Percentiles rank a stretch among this genome's conserved stretches.
Evolutionary conservation across 345 rosid genomes (phyloP).

Genomic region (Erucastrum elatum): DNA sequence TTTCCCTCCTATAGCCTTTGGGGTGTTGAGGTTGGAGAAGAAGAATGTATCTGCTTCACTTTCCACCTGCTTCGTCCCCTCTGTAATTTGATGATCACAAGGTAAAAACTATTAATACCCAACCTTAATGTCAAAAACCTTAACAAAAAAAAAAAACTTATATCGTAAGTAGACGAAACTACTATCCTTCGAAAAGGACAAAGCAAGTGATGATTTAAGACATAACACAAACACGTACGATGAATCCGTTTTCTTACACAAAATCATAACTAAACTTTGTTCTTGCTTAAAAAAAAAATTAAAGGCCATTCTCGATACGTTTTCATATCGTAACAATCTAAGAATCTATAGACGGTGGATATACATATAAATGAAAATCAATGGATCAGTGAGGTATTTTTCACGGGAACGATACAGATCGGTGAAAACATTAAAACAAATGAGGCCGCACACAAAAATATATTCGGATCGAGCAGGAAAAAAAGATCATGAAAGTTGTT

Average conservation of each 20-base stretch:
- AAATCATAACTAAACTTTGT: background rate
- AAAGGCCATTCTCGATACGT: background rate
- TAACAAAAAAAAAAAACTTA: too few relatives aligned
- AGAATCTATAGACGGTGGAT: background rate
- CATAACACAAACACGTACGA: background rate
- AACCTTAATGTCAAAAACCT: background rate
- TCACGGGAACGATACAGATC: constrained; percentile 20
- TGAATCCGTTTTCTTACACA: background rate
- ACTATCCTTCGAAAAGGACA: constrained; percentile 3
- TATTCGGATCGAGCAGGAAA: too few relatives aligned
- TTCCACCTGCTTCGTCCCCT: constrained; percentile 42
- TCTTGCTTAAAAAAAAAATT: too few relatives aligned
- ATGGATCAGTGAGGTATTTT: background rate
- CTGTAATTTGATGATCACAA: constrained; percentile 42
- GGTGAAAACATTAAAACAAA: background rate
- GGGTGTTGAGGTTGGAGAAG: constrained; percentile 55
- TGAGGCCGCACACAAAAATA: too few relatives aligned
- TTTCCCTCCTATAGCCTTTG: constrained; percentile 62
- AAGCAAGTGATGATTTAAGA: background rate
- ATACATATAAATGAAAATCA: background rate
- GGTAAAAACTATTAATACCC: background rate
- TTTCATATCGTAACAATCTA: background rate
- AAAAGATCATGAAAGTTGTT: too few relatives aligned
- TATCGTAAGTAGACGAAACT: background rate
- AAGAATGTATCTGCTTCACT: constrained; percentile 50